phyloP scores from a whole-genome alignment of 768 basidiomycete genomes.

The Pleurotus giganteus region DNA sequence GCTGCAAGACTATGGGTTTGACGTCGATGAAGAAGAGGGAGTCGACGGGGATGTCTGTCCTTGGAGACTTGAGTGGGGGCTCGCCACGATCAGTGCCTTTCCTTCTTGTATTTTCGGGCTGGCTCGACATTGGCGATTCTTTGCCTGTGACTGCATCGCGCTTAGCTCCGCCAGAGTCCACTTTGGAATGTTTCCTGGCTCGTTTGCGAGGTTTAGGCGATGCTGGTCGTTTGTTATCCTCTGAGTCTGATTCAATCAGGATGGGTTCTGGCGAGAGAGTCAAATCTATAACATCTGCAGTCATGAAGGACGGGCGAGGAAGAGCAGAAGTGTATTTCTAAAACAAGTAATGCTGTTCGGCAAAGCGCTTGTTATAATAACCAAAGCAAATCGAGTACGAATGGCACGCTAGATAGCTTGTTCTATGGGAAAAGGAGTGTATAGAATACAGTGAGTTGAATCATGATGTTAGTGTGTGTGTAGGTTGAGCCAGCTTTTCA shows the following conservation, averaged over 20 bases:
- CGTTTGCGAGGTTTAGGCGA: constrained; percentile 2
- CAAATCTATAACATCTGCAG: constrained; percentile 8
- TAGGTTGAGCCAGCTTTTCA: neutral
- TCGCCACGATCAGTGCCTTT: neutral
- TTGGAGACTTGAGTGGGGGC: neutral
- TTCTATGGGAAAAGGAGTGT: neutral
- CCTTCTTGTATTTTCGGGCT: constrained; percentile 1
- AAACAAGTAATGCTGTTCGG: neutral
- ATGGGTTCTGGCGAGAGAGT: constrained; percentile 4
- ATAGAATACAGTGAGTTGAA: neutral
- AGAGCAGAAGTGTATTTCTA: neutral
- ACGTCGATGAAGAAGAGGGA: constrained; percentile 52
- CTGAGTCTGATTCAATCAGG: neutral
- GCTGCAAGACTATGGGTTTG: constrained; percentile 34
- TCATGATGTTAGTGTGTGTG: constrained; percentile 5
- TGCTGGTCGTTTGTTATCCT: neutral
- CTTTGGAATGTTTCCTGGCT: neutral
- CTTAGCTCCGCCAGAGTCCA: constrained; percentile 2
- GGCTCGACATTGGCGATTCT: neutral
- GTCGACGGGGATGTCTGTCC: neutral
- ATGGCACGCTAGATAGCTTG: too few species aligned
- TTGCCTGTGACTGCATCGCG: neutral
- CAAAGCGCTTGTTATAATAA: too few species aligned
- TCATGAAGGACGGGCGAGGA: neutral
- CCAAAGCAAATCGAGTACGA: too few species aligned